Evolutionary conservation across 345 rosid species (phyloP).

Genomic region (Brassica carinata): DNA sequence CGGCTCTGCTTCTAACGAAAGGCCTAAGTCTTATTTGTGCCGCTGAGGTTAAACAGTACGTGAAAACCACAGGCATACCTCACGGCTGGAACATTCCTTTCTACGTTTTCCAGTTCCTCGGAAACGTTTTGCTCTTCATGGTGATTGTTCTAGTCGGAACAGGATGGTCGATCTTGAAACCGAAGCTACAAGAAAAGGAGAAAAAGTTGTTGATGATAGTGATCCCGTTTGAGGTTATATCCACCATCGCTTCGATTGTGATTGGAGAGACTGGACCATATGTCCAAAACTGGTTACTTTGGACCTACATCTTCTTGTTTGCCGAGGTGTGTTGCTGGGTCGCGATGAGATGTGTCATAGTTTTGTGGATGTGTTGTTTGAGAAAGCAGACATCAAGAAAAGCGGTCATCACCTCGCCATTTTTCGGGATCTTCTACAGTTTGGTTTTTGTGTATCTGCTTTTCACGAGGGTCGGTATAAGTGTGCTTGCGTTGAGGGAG

Average conservation of each 20-base stretch:
- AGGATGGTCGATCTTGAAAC: slow-evolving; percentile 78
- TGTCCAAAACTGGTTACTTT: slow-evolving; percentile 64
- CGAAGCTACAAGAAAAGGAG: slow-evolving; percentile 41
- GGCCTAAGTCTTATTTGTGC: slow-evolving; percentile 67
- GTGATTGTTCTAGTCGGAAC: slow-evolving; percentile 83
- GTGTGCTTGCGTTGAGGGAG: slow-evolving; percentile 60
- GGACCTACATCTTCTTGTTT: slow-evolving; percentile 73
- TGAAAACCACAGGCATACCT: slow-evolving; percentile 72
- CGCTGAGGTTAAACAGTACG: slow-evolving; percentile 64
- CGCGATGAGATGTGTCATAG: slow-evolving; percentile 71
- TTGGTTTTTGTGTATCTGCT: slow-evolving; percentile 77
- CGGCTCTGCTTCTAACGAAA: slow-evolving; percentile 61
- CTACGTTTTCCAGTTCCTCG: slow-evolving; percentile 66
- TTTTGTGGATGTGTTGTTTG: slow-evolving; percentile 63
- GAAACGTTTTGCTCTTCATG: slow-evolving; percentile 69
- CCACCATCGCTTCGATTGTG: slow-evolving; percentile 60
- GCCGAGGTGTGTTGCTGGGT: slow-evolving; percentile 72
- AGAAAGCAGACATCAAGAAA: slow-evolving; percentile 51
- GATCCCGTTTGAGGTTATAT: slow-evolving; percentile 48
- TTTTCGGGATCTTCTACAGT: slow-evolving; percentile 72
- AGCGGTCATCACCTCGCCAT: slow-evolving; percentile 53
- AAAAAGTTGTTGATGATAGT: slow-evolving; percentile 82
- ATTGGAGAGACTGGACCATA: slow-evolving; percentile 77
- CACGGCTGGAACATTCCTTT: slow-evolving; percentile 83
- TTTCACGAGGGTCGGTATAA: slow-evolving; percentile 77